A percentile compares a stretch with the other conserved stretches of the same genome.
phyloP scores from a whole-genome alignment of 371 early-diverging fungal species.

The Rhizopus microsporus region DNA sequence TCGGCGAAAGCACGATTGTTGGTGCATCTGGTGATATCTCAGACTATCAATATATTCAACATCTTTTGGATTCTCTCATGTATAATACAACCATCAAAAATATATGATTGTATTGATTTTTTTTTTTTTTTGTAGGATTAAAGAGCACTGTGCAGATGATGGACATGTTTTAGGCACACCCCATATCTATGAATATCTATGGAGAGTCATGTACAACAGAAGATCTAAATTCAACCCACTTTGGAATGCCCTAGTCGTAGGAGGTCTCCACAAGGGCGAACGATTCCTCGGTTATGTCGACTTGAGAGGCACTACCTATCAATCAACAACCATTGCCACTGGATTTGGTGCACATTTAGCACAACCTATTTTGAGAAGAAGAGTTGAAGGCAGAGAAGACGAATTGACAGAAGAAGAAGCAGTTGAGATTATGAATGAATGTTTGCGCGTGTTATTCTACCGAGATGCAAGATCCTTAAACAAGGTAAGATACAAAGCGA shows the following conservation, averaged over 20 bases:
- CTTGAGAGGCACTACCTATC: slow-evolving; percentile 95
- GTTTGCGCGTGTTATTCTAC: slow-evolving; percentile 95
- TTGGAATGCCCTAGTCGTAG: slow-evolving; percentile 95
- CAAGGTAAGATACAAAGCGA: slow-evolving; percentile 59
- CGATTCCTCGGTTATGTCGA: slow-evolving; percentile 95
- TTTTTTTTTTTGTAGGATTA: slow-evolving; percentile 58
- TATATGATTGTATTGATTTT: neutral
- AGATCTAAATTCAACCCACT: slow-evolving; percentile 93
- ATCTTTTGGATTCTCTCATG: slow-evolving; percentile 83
- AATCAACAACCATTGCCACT: slow-evolving; percentile 91
- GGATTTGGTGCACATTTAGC: slow-evolving; percentile 97
- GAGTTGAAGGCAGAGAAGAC: slow-evolving; percentile 84
- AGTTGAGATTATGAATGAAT: slow-evolving; percentile 81
- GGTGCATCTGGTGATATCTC: slow-evolving; percentile 96
- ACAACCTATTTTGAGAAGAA: slow-evolving; percentile 94
- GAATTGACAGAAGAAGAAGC: slow-evolving; percentile 94
- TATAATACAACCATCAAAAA: slow-evolving; percentile 34
- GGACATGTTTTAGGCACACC: slow-evolving; percentile 84
- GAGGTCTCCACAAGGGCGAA: slow-evolving; percentile 81
- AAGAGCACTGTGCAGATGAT: slow-evolving; percentile 88
- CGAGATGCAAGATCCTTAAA: slow-evolving; percentile 96
- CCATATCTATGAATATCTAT: slow-evolving; percentile 89
- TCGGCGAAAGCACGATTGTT: slow-evolving; percentile 83
- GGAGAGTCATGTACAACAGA: slow-evolving; percentile 93
- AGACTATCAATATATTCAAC: slow-evolving; percentile 91